A percentile compares a stretch with the other conserved stretches of the same genome.
Conservation (phyloP, 768 basidiomycete genomes). For the Naganishia friedmannii region DNA sequence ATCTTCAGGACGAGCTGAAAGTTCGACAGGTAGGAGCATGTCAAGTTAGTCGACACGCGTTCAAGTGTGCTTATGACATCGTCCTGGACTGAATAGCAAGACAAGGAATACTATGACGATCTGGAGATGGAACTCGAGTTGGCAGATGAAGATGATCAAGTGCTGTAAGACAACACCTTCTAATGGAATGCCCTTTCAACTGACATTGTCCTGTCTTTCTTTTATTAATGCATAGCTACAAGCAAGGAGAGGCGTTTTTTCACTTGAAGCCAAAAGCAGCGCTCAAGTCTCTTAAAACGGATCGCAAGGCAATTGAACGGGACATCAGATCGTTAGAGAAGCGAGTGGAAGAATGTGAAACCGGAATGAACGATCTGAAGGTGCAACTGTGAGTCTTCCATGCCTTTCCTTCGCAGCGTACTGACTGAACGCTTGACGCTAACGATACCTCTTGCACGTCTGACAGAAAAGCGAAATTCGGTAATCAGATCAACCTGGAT, state of each 20-base stretch:
- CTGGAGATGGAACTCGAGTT: constrained; percentile 82
- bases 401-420: neutral
- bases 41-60: neutral
- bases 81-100: constrained; percentile 61
- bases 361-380: constrained; percentile 52
- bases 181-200: neutral
- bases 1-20: constrained; percentile 69
- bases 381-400: constrained; percentile 45
- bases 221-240: constrained; percentile 62
- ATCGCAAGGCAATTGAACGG: constrained; percentile 40
- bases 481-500: constrained; percentile 86
- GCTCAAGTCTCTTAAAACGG: constrained; percentile 42
- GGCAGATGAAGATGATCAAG: constrained; percentile 74
- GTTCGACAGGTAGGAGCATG: constrained; percentile 63
- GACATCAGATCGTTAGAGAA: constrained; percentile 42
- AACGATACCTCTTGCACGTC: neutral
- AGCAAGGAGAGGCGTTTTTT: constrained; percentile 82
- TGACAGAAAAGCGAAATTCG: constrained; percentile 77
- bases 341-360: constrained; percentile 47
- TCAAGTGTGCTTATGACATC: neutral
- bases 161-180: constrained; percentile 62
- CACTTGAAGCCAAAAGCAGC: constrained; percentile 71
- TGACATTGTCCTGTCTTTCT: neutral
- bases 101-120: constrained; percentile 91
- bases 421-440: neutral